Percentiles rank a stretch among this genome's conserved stretches.
Evolutionary conservation across 1,284 basidiomycete species (phyloP).

Genomic region (Cryptococcus hybrid): DNA sequence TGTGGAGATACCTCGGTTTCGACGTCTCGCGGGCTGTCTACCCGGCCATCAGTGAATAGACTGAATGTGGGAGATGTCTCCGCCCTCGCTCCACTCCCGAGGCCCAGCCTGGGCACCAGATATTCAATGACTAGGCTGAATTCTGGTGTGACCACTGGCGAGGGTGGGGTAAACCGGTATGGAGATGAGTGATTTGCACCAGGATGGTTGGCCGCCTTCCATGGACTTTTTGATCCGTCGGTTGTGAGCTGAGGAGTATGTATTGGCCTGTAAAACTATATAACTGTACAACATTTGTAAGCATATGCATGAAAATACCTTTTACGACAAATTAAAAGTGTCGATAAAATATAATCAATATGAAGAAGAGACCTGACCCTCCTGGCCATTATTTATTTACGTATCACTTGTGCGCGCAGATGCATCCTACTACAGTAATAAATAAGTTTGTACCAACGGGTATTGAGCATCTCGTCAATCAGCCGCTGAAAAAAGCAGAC

Average conservation of each 20-base stretch:
- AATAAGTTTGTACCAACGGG: neutral
- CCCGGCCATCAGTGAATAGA: neutral
- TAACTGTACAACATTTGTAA: neutral
- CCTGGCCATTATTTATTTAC: too few species aligned
- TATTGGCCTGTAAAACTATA: neutral
- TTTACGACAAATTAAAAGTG: neutral
- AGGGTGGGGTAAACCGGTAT: constrained; percentile 4
- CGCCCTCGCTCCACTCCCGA: neutral
- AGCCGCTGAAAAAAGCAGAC: too few species aligned
- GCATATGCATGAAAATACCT: neutral
- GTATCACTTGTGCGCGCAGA: too few species aligned
- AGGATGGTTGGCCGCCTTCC: neutral
- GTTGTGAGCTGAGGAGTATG: neutral
- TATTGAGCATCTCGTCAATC: too few species aligned
- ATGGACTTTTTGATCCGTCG: neutral
- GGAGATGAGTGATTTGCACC: constrained; percentile 1
- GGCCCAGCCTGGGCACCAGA: constrained; percentile 1
- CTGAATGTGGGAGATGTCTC: neutral
- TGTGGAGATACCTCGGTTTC: neutral
- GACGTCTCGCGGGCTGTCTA: neutral
- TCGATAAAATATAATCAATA: too few species aligned
- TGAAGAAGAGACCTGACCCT: too few species aligned
- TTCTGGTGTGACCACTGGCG: constrained; percentile 1
- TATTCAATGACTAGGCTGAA: constrained; percentile 6
- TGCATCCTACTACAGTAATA: neutral